Percentiles rank a stretch among this genome's conserved stretches.
phyloP scores from a whole-genome alignment of 371 early-diverging fungal genomes.

The Mortierella sp. region DNA sequence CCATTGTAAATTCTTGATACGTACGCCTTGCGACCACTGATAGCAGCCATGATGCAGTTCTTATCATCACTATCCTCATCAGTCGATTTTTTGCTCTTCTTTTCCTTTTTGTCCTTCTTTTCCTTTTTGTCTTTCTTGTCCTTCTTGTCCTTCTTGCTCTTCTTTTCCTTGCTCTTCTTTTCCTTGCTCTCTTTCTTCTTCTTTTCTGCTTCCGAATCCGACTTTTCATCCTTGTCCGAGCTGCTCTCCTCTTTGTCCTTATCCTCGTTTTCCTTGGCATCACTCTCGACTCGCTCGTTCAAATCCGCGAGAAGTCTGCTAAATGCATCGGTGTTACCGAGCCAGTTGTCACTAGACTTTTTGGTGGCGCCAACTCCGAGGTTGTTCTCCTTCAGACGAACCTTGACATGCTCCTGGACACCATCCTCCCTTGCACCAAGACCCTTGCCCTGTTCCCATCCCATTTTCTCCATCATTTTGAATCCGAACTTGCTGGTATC shows the following conservation, averaged over 20 bases:
- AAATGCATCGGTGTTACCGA: slow-evolving; percentile 91
- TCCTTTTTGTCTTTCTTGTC: slow-evolving; percentile 53
- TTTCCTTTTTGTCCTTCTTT: slow-evolving; percentile 56
- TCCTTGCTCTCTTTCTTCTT: slow-evolving; percentile 27
- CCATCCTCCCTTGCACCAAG: slow-evolving; percentile 92
- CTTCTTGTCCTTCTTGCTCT: slow-evolving; percentile 37
- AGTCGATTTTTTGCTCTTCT: slow-evolving; percentile 54
- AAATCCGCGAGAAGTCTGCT: slow-evolving; percentile 84
- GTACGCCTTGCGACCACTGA: slow-evolving; percentile 66
- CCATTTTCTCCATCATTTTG: slow-evolving; percentile 94
- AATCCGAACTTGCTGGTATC: slow-evolving; percentile 90
- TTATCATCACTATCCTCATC: slow-evolving; percentile 44
- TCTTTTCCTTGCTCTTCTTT: slow-evolving; percentile 20
- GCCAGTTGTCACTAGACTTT: slow-evolving; percentile 92
- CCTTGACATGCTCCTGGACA: slow-evolving; percentile 80
- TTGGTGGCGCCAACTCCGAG: slow-evolving; percentile 91
- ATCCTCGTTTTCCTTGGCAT: slow-evolving; percentile 34
- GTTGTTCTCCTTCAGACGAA: slow-evolving; percentile 81
- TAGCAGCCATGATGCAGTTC: slow-evolving; percentile 44
- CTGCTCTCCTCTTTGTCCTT: slow-evolving; percentile 37
- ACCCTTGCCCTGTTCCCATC: slow-evolving; percentile 95
- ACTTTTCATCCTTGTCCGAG: slow-evolving; percentile 47
- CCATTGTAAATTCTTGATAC: too few species aligned
- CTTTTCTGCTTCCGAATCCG: slow-evolving; percentile 55
- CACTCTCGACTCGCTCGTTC: slow-evolving; percentile 61